phyloP scores from a whole-genome alignment of 1,284 basidiomycete species.

The Earliella scabrosa region DNA sequence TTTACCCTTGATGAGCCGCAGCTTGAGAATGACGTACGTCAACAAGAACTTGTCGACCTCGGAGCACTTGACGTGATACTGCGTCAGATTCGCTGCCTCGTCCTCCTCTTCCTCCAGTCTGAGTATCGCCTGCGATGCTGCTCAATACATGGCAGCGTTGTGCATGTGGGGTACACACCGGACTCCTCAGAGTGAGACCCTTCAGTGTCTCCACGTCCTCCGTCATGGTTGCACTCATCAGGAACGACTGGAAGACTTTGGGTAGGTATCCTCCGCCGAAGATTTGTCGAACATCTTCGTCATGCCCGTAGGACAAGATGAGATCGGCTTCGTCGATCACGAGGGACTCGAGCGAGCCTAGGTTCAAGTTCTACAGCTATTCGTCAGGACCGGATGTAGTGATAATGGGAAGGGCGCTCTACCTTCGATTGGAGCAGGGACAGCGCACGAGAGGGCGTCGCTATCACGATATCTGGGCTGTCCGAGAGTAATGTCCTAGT shows the following conservation, averaged over 20 bases:
- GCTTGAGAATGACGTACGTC: constrained; percentile 93
- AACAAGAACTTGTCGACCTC: constrained; percentile 97
- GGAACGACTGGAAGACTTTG: constrained; percentile 90
- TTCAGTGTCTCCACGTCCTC: constrained; percentile 94
- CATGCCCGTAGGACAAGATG: constrained; percentile 96
- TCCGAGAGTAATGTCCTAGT: constrained; percentile 82
- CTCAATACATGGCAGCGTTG: constrained; percentile 18
- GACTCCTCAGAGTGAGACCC: constrained; percentile 85
- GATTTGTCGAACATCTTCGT: constrained; percentile 88
- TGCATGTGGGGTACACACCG: constrained; percentile 56
- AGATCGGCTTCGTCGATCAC: constrained; percentile 99
- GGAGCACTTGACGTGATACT: constrained; percentile 87
- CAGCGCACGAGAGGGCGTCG: constrained; percentile 89
- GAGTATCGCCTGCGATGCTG: constrained; percentile 67
- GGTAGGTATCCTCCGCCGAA: constrained; percentile 82
- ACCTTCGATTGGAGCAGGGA: constrained; percentile 83
- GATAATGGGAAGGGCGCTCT: background rate
- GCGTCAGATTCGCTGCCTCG: constrained; percentile 79
- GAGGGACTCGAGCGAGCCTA: constrained; percentile 78
- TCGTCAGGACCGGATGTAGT: background rate
- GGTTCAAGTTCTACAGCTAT: constrained; percentile 53
- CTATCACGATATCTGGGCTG: constrained; percentile 90
- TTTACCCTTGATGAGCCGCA: constrained; percentile 95
- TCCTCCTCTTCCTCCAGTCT: constrained; percentile 87
- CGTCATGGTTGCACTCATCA: constrained; percentile 99